Evolutionary conservation across 345 rosid genomes (phyloP), one percentile per base, ranked within the genome.

Genomic region (Heritiera littoralis): DNA sequence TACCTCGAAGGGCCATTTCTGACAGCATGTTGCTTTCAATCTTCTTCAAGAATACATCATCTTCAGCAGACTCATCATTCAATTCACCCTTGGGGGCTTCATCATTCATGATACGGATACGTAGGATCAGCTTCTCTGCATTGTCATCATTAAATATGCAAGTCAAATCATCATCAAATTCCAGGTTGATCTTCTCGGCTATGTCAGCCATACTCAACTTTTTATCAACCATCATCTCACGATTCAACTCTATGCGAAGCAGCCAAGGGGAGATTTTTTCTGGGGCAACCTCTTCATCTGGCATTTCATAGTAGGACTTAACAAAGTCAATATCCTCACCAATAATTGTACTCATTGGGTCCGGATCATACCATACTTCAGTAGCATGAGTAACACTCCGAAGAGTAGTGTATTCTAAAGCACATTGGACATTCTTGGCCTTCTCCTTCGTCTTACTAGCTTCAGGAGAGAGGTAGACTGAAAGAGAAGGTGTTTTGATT

Each of bases 151-250:
- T 95, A 84, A 91, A 93, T 75, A 91, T 96, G 80, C 99, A 96
- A 71, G 95, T 96, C 86, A 96, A 83, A 80, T 92, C 97, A 81
- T 91, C 95, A 78, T 94, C 94, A 82, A 96, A 96, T 82, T 92
- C 98, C 51, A 80, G 92, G 84, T 96, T 94, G 83, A 96, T 96
- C 90, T 96, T 96, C 88, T 89, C 97, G 7, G 99, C 95, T 85
- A 95, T 94, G 80, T 91, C 93, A 54, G 97, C 98, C 99, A 96
- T 93, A 86, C 92, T 94, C 63, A 96, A 81, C 83, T 96, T 96
- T 89, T 96, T 96, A 82, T 96, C 98, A 79, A 91, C 92, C 99
- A 93, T 95, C 99, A 95, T 95, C 85, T 92, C 99, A 52, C 99
- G 98, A 80, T 95, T 95, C 92, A 95, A 80, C 84, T 95, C 97